Percentiles rank a stretch among this genome's conserved stretches.
Conservation (phyloP, 1,284 basidiomycete genomes). For the Athelia psychrophila region DNA sequence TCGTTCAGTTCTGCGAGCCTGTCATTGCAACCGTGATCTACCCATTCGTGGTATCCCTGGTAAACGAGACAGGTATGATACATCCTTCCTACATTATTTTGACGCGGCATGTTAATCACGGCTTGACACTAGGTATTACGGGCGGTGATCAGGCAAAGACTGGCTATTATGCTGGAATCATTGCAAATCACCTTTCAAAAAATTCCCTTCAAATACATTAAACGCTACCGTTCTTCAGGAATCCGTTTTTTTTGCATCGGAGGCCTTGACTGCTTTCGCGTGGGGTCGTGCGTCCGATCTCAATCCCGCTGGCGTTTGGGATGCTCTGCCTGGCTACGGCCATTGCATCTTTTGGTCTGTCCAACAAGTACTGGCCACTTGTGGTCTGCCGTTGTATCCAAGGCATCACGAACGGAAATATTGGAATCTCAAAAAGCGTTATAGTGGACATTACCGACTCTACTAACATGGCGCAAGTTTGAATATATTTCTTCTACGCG, state of each 20-base stretch:
- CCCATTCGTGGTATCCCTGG: conserved; percentile 49
- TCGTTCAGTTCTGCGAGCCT: too few relatives aligned
- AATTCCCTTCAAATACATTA: background rate
- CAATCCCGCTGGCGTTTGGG: conserved; percentile 27
- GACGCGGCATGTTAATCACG: too few relatives aligned
- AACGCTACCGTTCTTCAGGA: conserved; percentile 12
- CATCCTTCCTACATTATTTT: too few relatives aligned
- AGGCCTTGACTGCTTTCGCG: conserved; percentile 25
- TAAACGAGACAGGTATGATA: conserved; percentile 32
- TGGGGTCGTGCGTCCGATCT: conserved; percentile 32
- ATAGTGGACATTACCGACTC: background rate
- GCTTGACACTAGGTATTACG: conserved; percentile 15
- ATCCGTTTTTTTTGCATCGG: conserved; percentile 25
- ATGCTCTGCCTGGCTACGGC: conserved; percentile 26
- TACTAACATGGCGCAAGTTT: background rate
- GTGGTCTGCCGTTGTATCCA: conserved; percentile 24
- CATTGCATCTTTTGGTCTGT: conserved; percentile 28
- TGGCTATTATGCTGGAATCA: conserved; percentile 36
- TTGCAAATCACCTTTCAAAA: conserved; percentile 16
- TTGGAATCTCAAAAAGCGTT: conserved; percentile 11
- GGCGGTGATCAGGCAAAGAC: conserved; percentile 19
- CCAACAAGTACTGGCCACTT: conserved; percentile 20
- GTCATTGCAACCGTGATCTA: conserved; percentile 37
- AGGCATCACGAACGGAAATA: conserved; percentile 24
- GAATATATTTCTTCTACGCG: background rate